Evolutionary conservation across 805 yeast species (phyloP).

Genomic region (Nakazawaea laoshanensis): DNA sequence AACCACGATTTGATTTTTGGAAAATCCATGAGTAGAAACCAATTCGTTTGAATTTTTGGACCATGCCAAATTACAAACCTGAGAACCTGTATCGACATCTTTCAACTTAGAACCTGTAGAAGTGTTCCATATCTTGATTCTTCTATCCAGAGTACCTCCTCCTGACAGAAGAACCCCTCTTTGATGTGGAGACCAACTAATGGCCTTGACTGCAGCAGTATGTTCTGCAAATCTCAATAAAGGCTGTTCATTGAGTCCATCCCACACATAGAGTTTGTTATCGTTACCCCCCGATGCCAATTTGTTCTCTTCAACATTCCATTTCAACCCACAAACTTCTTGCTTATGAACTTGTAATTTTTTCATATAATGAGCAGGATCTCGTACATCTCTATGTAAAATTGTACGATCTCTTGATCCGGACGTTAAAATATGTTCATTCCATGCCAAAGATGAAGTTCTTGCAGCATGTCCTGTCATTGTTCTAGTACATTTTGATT

Average conservation of each 20-base stretch:
- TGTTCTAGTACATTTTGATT: constrained; percentile 73
- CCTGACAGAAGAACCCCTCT: constrained; percentile 91
- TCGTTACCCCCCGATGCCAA: constrained; percentile 96
- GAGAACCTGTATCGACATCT: constrained; percentile 93
- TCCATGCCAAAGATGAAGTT: constrained; percentile 89
- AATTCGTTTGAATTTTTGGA: constrained; percentile 85
- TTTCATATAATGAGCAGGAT: constrained; percentile 72
- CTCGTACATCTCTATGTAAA: constrained; percentile 85
- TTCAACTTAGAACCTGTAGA: constrained; percentile 62
- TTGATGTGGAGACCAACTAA: constrained; percentile 97
- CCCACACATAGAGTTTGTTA: constrained; percentile 82
- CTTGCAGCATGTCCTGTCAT: constrained; percentile 88
- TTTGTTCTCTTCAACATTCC: constrained; percentile 89
- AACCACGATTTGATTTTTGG: constrained; percentile 80
- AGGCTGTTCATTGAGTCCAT: constrained; percentile 64
- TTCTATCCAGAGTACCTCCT: constrained; percentile 93
- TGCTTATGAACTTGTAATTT: constrained; percentile 73
- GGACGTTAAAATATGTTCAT: constrained; percentile 76
- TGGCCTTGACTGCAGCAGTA: constrained; percentile 91
- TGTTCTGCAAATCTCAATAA: constrained; percentile 72
- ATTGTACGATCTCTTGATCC: constrained; percentile 85
- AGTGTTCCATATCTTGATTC: constrained; percentile 89
- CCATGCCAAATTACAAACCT: constrained; percentile 93
- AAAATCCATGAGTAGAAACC: constrained; percentile 92
- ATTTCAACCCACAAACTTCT: constrained; percentile 92